Conservation (phyloP, 1,139 yeast genomes). For the Debaryomycetaceae sp. region DNA sequence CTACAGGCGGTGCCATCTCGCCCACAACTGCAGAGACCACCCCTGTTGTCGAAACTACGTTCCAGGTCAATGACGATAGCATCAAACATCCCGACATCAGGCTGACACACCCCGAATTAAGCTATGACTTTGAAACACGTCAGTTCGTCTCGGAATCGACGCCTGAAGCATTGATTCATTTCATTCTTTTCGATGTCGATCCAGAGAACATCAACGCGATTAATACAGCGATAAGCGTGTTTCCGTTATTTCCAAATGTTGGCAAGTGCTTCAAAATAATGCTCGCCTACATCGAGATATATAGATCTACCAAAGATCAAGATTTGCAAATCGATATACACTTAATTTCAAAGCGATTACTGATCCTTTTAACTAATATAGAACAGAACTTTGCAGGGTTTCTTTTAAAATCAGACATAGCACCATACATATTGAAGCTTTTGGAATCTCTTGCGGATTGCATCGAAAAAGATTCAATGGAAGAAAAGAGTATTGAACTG, state of each 20-base stretch:
- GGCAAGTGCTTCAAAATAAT: constrained; percentile 45
- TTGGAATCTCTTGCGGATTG: constrained; percentile 25
- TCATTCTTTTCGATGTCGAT: constrained; percentile 50
- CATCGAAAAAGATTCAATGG: constrained; percentile 6
- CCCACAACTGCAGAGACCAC: constrained; percentile 7
- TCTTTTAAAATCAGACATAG: constrained; percentile 37
- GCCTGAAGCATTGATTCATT: constrained; percentile 71
- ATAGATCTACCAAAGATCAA: constrained; percentile 19
- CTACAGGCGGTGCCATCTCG: neutral
- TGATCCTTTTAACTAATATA: constrained; percentile 28
- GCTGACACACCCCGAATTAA: constrained; percentile 64
- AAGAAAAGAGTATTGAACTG: constrained; percentile 7
- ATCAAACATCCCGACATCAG: constrained; percentile 30
- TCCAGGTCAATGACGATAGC: constrained; percentile 10
- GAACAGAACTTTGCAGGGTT: constrained; percentile 37
- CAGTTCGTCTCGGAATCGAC: constrained; percentile 26
- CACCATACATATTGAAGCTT: constrained; percentile 35
- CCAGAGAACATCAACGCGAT: constrained; percentile 20
- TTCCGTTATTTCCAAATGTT: constrained; percentile 68
- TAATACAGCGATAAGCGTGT: constrained; percentile 46
- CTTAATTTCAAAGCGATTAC: constrained; percentile 41
- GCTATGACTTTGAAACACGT: constrained; percentile 44
- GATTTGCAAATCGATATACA: constrained; percentile 17
- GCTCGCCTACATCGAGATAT: constrained; percentile 17
- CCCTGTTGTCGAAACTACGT: neutral